Conservation (phyloP, 306 rosid genomes). For the Begonia loranthoides region DNA sequence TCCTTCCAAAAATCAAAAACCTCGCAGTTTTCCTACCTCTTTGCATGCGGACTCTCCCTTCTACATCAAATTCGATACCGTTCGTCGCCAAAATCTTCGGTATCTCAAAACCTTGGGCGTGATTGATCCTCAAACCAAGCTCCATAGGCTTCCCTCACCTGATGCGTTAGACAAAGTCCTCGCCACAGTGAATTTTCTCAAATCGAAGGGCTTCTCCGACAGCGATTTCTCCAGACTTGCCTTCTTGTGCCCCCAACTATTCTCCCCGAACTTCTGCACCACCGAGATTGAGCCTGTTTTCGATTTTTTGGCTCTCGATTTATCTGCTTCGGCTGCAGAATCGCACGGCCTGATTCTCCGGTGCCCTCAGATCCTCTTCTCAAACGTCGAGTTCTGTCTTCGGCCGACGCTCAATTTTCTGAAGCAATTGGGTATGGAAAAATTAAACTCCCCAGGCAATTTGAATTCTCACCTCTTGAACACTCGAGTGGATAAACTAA, state of each 20-base stretch:
- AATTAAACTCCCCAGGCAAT: conserved; percentile 26
- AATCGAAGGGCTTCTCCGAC: conserved; percentile 67
- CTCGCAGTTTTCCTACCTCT: neutral
- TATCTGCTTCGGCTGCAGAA: conserved; percentile 25
- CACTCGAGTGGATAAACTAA: conserved; percentile 52
- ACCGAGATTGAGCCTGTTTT: conserved; percentile 42
- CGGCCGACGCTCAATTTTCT: conserved; percentile 52
- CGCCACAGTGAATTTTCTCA: conserved; percentile 44
- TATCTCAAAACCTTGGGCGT: conserved; percentile 53
- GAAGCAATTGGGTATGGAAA: conserved; percentile 26
- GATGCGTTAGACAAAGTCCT: conserved; percentile 40
- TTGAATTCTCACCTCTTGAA: conserved; percentile 56
- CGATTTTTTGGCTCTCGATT: conserved; percentile 33
- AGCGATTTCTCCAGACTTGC: conserved; percentile 50
- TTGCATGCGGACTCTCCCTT: conserved; percentile 5
- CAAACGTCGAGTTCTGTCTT: conserved; percentile 55
- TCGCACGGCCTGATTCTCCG: conserved; percentile 43
- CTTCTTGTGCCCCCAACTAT: conserved; percentile 40
- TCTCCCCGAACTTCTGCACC: conserved; percentile 27
- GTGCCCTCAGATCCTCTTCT: conserved; percentile 52
- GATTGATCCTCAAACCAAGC: conserved; percentile 32
- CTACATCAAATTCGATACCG: conserved; percentile 60
- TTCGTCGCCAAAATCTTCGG: conserved; percentile 61
- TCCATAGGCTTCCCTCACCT: conserved; percentile 38
- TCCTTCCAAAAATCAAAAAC: neutral